Evolutionary conservation across 169 alveolate genomes (phyloP), one percentile per base, ranked within the genome.

Genomic region (Babesia bovis): DNA sequence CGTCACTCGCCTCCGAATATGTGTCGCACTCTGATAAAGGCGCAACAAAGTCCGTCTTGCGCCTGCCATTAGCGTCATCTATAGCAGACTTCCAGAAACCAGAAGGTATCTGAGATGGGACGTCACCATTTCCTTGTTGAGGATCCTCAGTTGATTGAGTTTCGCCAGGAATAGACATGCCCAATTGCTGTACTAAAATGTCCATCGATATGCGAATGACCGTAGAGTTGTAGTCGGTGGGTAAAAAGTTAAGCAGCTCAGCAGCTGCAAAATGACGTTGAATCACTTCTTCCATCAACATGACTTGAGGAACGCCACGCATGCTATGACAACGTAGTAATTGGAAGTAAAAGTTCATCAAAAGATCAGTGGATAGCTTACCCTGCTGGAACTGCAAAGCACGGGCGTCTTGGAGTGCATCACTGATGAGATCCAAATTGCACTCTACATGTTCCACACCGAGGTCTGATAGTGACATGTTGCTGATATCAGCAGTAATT

Each of bases 391-490:
- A 40, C 76, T 66, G 72, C 44, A 78, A 35, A 2, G 66, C 65
- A 40, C 66, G 66, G 4, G 87, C 87, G 55, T 78, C 87, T 2
- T 51, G 44, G 40, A 78, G 60, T 5, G 87, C 82, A 36, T 78
- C 73, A 66, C 55, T 65, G 65, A 78, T 69, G 33, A 69, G 50
- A 36, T 63, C 73, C 9, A 63, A 38, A 30, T 51, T 44, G 50
- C 73, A 63, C 50, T 63, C 73, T 9, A 55, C 60, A 40, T 63
- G 61, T 23, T 63, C 73, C 21, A 44, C 50, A 4, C 73, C 73
- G 33, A 63, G 51, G 23, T 63, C 73, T 1, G 60, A 9, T 21
- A 63, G 41, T 17, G 73, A 63, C 19, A 44, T 12, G 38, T 42
- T 17, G 51, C 51, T 49, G 30, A 63, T 45, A 19, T 63, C 73